Conservation (phyloP, 768 basidiomycete species). For the Tubosaeta sp. region DNA sequence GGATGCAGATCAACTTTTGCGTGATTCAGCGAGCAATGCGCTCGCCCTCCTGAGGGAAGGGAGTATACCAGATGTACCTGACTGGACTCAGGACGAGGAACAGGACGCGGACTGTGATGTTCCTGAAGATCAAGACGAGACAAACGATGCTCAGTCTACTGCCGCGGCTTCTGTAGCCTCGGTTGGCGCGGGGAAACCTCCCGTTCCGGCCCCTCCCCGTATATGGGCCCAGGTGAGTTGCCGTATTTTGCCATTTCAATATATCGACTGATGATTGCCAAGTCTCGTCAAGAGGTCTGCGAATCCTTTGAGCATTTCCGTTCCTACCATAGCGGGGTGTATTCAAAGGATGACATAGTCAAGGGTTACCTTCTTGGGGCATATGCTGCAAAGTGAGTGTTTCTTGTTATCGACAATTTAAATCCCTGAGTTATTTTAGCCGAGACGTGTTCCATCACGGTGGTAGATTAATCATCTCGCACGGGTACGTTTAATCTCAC, state of each 20-base stretch:
- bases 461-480: slow-evolving; percentile 75
- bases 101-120: slow-evolving; percentile 13
- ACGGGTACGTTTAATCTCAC: slow-evolving; percentile 52
- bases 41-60: slow-evolving; percentile 6
- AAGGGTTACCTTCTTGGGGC: slow-evolving; percentile 77
- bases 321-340: slow-evolving; percentile 79
- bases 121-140: slow-evolving; percentile 6
- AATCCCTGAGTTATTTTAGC: slow-evolving; percentile 34
- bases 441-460: slow-evolving; percentile 63
- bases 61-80: slow-evolving; percentile 4
- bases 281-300: slow-evolving; percentile 85
- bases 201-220: slow-evolving; percentile 28
- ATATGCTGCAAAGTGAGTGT: slow-evolving; percentile 57
- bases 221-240: slow-evolving; percentile 44
- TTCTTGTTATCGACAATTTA: background rate
- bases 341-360: slow-evolving; percentile 53
- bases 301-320: slow-evolving; percentile 66
- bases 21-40: slow-evolving; percentile 16
- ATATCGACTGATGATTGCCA: slow-evolving; percentile 2
- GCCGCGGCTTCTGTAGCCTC: background rate
- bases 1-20: slow-evolving; percentile 15
- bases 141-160: slow-evolving; percentile 11
- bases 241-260: background rate
- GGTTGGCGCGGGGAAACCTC: slow-evolving; percentile 15
- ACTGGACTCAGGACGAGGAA: slow-evolving; percentile 26